A percentile compares a stretch with the other conserved stretches of the same genome.
Conservation (phyloP, 371 early-diverging fungal genomes). For the Zancudomyces culisetae region DNA sequence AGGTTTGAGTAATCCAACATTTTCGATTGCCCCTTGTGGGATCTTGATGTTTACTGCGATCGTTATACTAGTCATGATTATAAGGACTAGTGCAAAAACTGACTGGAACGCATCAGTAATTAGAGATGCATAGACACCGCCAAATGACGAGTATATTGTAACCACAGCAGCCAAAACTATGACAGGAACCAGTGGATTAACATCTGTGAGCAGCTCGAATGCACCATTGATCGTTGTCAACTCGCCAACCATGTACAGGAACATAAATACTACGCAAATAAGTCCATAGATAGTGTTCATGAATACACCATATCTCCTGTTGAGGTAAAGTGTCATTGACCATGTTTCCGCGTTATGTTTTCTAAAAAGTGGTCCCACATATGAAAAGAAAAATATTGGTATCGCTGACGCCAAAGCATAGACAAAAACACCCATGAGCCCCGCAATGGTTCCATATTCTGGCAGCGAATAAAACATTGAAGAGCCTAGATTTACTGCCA, state of each 20-base stretch:
- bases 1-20: constrained; percentile 23
- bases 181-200: constrained; percentile 19
- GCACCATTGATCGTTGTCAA: constrained; percentile 24
- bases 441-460: constrained; percentile 26
- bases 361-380: constrained; percentile 26
- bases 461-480: constrained; percentile 28
- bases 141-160: constrained; percentile 26
- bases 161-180: constrained; percentile 23
- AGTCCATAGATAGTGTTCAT: constrained; percentile 23
- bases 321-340: constrained; percentile 27
- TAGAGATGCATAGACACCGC: constrained; percentile 29
- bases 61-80: constrained; percentile 19
- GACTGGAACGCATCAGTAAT: constrained; percentile 28
- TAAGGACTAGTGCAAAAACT: constrained; percentile 7
- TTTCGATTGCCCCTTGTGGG: constrained; percentile 14
- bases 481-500: constrained; percentile 27
- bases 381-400: constrained; percentile 22
- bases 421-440: constrained; percentile 27
- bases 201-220: constrained; percentile 18
- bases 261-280: constrained; percentile 25
- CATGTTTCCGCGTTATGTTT: constrained; percentile 24
- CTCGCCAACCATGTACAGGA: constrained; percentile 26
- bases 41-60: constrained; percentile 21
- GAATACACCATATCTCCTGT: constrained; percentile 24
- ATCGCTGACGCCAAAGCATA: constrained; percentile 25